Conservation (phyloP, 345 rosid species). For the Hevea brasiliensis region DNA sequence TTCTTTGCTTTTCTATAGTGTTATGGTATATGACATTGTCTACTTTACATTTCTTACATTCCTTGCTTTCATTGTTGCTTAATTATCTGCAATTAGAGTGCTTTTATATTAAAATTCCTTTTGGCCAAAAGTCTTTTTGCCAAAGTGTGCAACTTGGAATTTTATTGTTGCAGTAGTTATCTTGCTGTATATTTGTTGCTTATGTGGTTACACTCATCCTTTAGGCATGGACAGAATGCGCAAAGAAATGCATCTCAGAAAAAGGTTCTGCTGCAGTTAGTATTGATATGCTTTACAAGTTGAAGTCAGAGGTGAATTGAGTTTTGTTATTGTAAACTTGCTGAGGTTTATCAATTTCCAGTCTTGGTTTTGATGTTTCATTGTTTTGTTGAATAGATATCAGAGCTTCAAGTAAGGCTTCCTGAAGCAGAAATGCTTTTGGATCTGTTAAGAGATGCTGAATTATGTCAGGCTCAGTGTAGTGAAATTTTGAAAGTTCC, state of each 20-base stretch:
- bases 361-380: constrained; percentile 14
- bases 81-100: not conserved
- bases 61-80: not conserved
- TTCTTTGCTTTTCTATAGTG: not conserved
- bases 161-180: not conserved
- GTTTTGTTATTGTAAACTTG: constrained; percentile 10
- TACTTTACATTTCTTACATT: not conserved
- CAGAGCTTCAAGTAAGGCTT: constrained; percentile 68
- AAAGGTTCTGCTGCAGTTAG: constrained; percentile 43
- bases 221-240: constrained; percentile 63
- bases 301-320: constrained; percentile 67
- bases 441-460: constrained; percentile 52
- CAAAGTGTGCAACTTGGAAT: not conserved
- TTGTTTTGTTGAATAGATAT: constrained; percentile 44
- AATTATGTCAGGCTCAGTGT: constrained; percentile 59
- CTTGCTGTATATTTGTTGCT: constrained; percentile 7
- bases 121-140: constrained; percentile 2
- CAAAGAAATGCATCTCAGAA: constrained; percentile 45
- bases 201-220: constrained; percentile 20
- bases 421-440: constrained; percentile 59
- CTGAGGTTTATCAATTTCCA: constrained; percentile 9
- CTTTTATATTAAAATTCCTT: not conserved
- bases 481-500: constrained; percentile 52
- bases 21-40: not conserved
- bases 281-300: constrained; percentile 62